Conservation (phyloP, 1,284 basidiomycete genomes). For the Chalciporus sp. region DNA sequence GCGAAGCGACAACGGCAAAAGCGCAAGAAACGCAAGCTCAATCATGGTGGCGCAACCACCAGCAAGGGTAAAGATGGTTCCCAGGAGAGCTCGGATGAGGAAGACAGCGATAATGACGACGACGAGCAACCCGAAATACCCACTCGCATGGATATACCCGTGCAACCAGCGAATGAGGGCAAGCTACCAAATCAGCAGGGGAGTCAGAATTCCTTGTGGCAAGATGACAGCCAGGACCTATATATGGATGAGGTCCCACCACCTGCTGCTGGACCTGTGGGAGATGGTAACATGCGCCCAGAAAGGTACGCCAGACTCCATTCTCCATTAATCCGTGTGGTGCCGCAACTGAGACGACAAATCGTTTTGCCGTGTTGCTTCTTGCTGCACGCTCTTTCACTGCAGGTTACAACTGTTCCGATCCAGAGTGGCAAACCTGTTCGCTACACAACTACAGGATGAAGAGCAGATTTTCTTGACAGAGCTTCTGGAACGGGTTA, state of each 20-base stretch:
- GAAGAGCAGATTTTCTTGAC: slow-evolving; percentile 75
- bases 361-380: slow-evolving; percentile 12
- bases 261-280: slow-evolving; percentile 36
- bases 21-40: slow-evolving; percentile 81
- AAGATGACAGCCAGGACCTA: slow-evolving; percentile 64
- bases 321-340: background rate
- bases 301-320: slow-evolving; percentile 51
- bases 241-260: slow-evolving; percentile 56
- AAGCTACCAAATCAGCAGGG: slow-evolving; percentile 35
- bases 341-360: background rate
- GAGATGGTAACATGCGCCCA: slow-evolving; percentile 47
- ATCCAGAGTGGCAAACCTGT: slow-evolving; percentile 68
- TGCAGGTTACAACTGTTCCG: slow-evolving; percentile 78
- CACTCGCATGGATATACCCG: slow-evolving; percentile 55
- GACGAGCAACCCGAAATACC: slow-evolving; percentile 45
- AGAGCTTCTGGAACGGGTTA: slow-evolving; percentile 77
- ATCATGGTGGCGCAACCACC: slow-evolving; percentile 49
- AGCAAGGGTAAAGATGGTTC: slow-evolving; percentile 42
- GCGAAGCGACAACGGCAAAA: slow-evolving; percentile 70
- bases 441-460: slow-evolving; percentile 70
- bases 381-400: slow-evolving; percentile 3
- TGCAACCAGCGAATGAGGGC: slow-evolving; percentile 25
- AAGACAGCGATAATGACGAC: slow-evolving; percentile 51
- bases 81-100: slow-evolving; percentile 47
- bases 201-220: slow-evolving; percentile 56